Evolutionary conservation across 148 eudicot species (phyloP).

Genomic region (Agrostemma githago): DNA sequence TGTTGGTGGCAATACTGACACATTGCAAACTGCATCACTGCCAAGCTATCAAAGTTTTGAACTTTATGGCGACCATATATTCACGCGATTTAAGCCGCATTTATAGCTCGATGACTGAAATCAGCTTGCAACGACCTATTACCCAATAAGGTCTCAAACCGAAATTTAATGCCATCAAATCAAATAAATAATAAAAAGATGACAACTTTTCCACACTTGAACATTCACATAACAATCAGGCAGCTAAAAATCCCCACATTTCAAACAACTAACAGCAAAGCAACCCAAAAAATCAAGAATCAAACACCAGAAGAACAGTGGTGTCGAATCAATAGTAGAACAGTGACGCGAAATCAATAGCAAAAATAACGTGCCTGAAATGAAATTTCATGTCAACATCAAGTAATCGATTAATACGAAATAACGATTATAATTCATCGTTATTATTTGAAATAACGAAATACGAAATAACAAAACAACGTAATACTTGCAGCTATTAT

Average conservation of each 20-base stretch:
- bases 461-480: too few species aligned
- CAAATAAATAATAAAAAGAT: neutral
- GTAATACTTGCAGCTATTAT: too few species aligned
- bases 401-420: too few species aligned
- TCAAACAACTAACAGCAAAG: too few species aligned
- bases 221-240: neutral
- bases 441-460: too few species aligned
- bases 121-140: neutral
- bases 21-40: neutral
- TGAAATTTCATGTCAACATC: too few species aligned
- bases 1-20: neutral
- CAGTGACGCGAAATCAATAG: too few species aligned
- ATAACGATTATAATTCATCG: too few species aligned
- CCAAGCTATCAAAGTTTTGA: neutral
- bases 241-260: neutral
- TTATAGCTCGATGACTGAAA: too few species aligned
- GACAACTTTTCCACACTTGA: constrained; percentile 1
- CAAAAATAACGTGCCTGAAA: too few species aligned
- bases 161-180: neutral
- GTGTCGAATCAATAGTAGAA: too few species aligned
- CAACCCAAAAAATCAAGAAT: neutral
- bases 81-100: neutral
- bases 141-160: neutral
- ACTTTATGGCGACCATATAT: neutral
- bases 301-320: too few species aligned